Evolutionary conservation across 768 basidiomycete species (phyloP), one percentile per base, ranked within the genome.

Genomic region (Neoboletus subvelutipes): DNA sequence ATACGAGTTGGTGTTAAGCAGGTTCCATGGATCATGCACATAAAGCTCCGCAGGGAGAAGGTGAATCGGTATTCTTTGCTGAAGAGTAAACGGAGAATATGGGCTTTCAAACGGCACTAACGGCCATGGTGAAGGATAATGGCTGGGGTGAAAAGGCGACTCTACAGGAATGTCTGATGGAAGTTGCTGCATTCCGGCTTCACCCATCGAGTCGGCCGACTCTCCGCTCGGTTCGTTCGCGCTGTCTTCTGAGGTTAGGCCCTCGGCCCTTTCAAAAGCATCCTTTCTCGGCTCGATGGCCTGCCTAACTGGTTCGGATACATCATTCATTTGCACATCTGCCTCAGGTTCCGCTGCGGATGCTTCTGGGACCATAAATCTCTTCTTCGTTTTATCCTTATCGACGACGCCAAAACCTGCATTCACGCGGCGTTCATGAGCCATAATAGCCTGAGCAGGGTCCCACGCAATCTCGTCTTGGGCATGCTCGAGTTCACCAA

Each of bases 1-100:
- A 15, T 22, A 2, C 11, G 1, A 22, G 5, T 8, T 15, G 26
- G n/a, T 12, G 13, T 46, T 29, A 17, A 74, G 64, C 18, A 75
- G 60, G 37, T 71, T 63, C 65, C 68, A 76, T 1, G 79, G 79
- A 55, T 79, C 78, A 49, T 80, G 78, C 0, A 80, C 75, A 22
- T 74, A 51, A n/a, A 79, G 71, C 50, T 66, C 76, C 64, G 76
- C 64, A 0, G 79, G 79, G 24, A 78, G 69, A 22, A 73, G 67
- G 31, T 74, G 66, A 6, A 69, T 63, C 0, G 75, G 71, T 56
- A 77, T 60, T 9, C 63, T 52, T 13, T 70, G 60, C 51, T 71
- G 68, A 17, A 77, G 70, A 22, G 42, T 37, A 12, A 64, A 60
- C 0, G 65, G 42, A 13, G 66, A 55, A 13, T 64, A 56, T 18